Percentiles rank a stretch among this genome's conserved stretches.
phyloP scores from a whole-genome alignment of 495 filamentous ascomycete species.

The Aspergillus asperescens region DNA sequence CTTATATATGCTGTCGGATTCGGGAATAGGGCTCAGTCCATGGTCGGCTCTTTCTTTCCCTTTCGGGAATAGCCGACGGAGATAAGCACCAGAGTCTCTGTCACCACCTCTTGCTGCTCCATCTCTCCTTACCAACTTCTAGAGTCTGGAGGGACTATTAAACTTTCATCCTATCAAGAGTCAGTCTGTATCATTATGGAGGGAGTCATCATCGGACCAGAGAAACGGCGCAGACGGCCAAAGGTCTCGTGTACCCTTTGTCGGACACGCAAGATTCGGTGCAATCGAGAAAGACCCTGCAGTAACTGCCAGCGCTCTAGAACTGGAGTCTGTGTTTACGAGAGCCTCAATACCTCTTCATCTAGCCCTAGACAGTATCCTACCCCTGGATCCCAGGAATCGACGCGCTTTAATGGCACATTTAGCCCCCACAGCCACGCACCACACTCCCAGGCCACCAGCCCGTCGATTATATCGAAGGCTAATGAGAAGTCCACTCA shows the following conservation, averaged over 20 bases:
- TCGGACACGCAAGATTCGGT: slow-evolving; percentile 46
- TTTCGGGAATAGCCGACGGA: not conserved
- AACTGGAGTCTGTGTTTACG: slow-evolving; percentile 39
- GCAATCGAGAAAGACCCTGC: slow-evolving; percentile 46
- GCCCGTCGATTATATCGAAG: too few relatives aligned
- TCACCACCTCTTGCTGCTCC: not conserved
- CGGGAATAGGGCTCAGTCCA: not conserved
- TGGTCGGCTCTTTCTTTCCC: not conserved
- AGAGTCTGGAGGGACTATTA: too few relatives aligned
- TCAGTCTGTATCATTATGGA: not conserved
- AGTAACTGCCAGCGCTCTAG: slow-evolving; percentile 46
- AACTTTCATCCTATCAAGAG: not conserved
- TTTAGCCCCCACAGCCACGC: not conserved
- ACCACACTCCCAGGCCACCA: not conserved
- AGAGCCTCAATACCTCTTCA: slow-evolving; percentile 4
- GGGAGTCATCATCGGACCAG: not conserved
- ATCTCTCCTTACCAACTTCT: not conserved
- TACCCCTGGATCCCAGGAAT: slow-evolving; percentile 2
- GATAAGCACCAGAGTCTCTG: not conserved
- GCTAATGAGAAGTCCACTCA: not conserved
- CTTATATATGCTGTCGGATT: too few relatives aligned
- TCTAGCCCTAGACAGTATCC: not conserved
- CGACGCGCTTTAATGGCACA: not conserved
- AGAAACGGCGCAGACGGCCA: not conserved
- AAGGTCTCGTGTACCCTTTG: slow-evolving; percentile 40